Evolutionary conservation across 495 filamentous ascomycete genomes (phyloP).

Genomic region (Entonaema liquescens): DNA sequence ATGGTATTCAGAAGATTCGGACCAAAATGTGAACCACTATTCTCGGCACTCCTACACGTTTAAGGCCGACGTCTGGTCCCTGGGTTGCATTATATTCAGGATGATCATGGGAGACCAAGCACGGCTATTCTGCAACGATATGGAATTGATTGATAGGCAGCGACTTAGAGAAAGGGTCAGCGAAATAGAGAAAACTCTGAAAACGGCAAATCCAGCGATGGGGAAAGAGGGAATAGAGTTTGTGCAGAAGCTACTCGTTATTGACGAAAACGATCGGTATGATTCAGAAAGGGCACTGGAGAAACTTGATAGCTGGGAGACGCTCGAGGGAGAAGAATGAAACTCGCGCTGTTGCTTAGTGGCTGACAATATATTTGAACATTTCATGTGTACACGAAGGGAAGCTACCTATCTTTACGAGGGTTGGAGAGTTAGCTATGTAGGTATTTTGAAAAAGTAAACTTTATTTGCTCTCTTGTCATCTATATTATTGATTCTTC

Average conservation of each 20-base stretch:
- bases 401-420: too few species aligned
- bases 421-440: too few species aligned
- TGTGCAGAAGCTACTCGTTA: not conserved
- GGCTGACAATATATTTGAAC: too few species aligned
- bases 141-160: not conserved
- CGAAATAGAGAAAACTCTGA: not conserved
- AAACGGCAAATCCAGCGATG: not conserved
- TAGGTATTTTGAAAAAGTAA: too few species aligned
- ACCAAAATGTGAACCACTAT: not conserved
- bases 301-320: not conserved
- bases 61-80: slow-evolving; percentile 7
- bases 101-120: not conserved
- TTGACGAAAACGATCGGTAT: not conserved
- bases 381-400: too few species aligned
- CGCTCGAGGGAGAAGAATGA: not conserved
- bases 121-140: not conserved
- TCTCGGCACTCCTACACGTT: not conserved
- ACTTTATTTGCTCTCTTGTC: too few species aligned
- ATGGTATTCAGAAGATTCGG: not conserved
- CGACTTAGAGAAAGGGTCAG: not conserved
- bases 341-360: too few species aligned
- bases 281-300: not conserved
- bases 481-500: too few species aligned
- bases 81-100: not conserved
- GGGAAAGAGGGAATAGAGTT: not conserved